Percentiles rank a stretch among this genome's conserved stretches.
Evolutionary conservation across 345 rosid genomes (phyloP).

Genomic region (Gossypium raimondii): DNA sequence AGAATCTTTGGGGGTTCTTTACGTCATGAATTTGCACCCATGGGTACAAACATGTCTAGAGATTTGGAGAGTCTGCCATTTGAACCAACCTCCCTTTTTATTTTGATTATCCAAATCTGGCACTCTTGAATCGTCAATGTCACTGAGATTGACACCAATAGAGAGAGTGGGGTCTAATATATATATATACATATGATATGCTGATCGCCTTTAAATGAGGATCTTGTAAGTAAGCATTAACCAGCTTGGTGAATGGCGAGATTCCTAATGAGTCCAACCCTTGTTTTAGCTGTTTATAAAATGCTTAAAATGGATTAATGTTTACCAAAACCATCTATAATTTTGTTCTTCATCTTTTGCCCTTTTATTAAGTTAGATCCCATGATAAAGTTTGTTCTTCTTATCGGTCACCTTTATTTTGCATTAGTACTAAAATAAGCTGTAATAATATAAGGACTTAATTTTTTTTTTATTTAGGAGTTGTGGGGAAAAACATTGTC

Average conservation of each 20-base stretch:
- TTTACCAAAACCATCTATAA: background rate
- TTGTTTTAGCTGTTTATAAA: background rate
- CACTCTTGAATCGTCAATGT: too few relatives aligned
- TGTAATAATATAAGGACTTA: too few relatives aligned
- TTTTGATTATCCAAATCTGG: too few relatives aligned
- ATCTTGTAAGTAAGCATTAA: slow-evolving; percentile 20
- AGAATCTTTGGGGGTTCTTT: slow-evolving; percentile 42
- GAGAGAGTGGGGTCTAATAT: too few relatives aligned
- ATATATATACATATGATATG: background rate
- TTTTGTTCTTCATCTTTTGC: background rate
- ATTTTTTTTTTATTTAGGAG: too few relatives aligned
- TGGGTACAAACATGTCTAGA: slow-evolving; percentile 42
- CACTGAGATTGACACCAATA: too few relatives aligned
- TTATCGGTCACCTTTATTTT: background rate
- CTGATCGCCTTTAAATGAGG: slow-evolving; percentile 20
- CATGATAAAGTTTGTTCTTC: background rate
- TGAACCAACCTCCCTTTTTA: background rate
- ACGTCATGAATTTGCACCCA: slow-evolving; percentile 39
- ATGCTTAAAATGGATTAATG: background rate
- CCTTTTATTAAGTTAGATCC: slow-evolving; percentile 8
- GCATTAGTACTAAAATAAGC: too few relatives aligned
- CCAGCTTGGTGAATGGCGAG: slow-evolving; percentile 19
- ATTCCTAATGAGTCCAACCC: background rate
- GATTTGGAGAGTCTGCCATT: slow-evolving; percentile 29
- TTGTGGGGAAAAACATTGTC: too few relatives aligned